Conservation (phyloP, 163 green algal genomes). For the Scenedesmus sp. region DNA sequence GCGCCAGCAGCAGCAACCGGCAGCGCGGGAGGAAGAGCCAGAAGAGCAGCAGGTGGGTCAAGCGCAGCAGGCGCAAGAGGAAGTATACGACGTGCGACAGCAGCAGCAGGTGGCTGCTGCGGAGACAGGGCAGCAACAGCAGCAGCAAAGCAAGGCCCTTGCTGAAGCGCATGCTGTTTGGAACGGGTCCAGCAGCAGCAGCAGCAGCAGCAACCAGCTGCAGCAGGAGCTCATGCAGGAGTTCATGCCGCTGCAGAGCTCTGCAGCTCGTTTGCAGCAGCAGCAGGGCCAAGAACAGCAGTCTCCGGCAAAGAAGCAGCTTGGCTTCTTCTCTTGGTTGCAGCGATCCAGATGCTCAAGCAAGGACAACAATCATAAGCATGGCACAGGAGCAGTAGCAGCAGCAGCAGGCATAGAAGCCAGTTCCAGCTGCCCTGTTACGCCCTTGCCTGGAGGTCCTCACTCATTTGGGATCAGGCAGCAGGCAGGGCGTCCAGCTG, state of each 20-base stretch:
- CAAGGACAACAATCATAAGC: background rate
- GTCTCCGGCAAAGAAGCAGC: background rate
- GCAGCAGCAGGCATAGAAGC: background rate
- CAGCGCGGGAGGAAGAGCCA: background rate
- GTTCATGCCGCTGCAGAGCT: slow-evolving; percentile 2
- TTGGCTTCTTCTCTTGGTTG: slow-evolving; percentile 19
- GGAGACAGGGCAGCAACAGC: slow-evolving; percentile 10
- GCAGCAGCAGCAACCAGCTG: background rate
- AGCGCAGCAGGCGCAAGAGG: background rate
- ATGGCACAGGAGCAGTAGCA: background rate
- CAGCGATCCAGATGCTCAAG: background rate
- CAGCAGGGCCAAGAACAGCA: background rate
- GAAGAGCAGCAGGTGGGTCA: background rate
- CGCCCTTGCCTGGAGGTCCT: background rate
- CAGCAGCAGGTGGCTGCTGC: slow-evolving; percentile 10
- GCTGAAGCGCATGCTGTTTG: slow-evolving; percentile 37
- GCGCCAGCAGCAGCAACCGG: background rate
- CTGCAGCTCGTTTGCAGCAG: background rate
- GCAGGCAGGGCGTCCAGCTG: background rate
- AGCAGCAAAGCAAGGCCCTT: background rate
- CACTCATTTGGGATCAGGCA: background rate
- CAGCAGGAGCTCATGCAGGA: slow-evolving; percentile 1
- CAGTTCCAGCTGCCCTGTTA: background rate
- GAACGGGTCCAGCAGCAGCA: background rate
- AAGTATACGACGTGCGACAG: background rate